Evolutionary conservation across 768 basidiomycete genomes (phyloP).

Genomic region (Amanita jacksonii): DNA sequence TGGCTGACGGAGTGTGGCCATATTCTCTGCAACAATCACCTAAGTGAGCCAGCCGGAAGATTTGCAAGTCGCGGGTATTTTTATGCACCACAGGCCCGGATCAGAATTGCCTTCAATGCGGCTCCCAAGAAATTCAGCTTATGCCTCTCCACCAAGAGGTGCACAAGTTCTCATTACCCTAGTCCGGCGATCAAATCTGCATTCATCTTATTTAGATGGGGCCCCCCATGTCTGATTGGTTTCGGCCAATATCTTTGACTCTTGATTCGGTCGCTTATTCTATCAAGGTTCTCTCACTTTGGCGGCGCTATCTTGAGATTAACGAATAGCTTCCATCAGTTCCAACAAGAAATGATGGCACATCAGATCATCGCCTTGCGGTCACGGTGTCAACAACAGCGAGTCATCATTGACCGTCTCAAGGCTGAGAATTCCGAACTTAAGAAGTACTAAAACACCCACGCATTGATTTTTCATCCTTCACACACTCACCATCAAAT

Average conservation of each 20-base stretch:
- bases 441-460: slow-evolving; percentile 37
- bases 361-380: slow-evolving; percentile 58
- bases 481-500: slow-evolving; percentile 8
- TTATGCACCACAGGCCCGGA: slow-evolving; percentile 42
- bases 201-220: slow-evolving; percentile 47
- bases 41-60: slow-evolving; percentile 41
- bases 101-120: slow-evolving; percentile 68
- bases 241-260: slow-evolving; percentile 48
- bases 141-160: slow-evolving; percentile 70
- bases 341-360: slow-evolving; percentile 71
- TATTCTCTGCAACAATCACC: slow-evolving; percentile 76
- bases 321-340: slow-evolving; percentile 32
- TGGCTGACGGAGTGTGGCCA: slow-evolving; percentile 89
- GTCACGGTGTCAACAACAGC: slow-evolving; percentile 45
- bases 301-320: not conserved
- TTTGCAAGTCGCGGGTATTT: not conserved
- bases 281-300: slow-evolving; percentile 40
- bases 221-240: slow-evolving; percentile 77
- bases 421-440: slow-evolving; percentile 44
- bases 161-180: slow-evolving; percentile 8
- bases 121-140: slow-evolving; percentile 52
- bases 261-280: slow-evolving; percentile 60
- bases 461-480: slow-evolving; percentile 6
- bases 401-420: slow-evolving; percentile 40
- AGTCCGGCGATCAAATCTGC: not conserved